These are phyloP conservation scores for Chaetomium fimeti DNA, from an alignment of 495 filamentous ascomycete species.

Conservation along the genomic window DNA sequence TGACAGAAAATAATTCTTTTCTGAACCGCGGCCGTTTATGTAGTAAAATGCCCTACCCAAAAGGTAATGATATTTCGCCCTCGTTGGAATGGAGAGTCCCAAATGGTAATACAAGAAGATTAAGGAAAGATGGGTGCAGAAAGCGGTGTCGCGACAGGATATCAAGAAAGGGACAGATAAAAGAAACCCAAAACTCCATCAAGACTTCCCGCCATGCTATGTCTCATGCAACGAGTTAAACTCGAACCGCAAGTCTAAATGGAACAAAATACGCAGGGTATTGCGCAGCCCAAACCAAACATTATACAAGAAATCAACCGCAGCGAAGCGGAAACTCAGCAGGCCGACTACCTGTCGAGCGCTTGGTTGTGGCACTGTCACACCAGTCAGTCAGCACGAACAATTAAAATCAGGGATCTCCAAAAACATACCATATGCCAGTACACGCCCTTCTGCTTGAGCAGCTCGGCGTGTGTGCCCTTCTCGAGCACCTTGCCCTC, in stretches of 20 bases:
- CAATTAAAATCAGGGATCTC: neutral
- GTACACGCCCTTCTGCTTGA: conserved; percentile 50
- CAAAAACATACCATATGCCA: conserved; percentile 41
- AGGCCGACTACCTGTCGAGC: conserved; percentile 35
- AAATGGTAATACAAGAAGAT: too few species aligned
- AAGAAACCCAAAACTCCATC: neutral
- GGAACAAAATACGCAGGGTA: neutral
- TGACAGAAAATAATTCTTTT: too few species aligned
- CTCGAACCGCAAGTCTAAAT: neutral
- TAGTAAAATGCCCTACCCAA: too few species aligned
- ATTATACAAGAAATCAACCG: conserved; percentile 2
- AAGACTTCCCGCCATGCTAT: neutral
- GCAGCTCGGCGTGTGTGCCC: conserved; percentile 52
- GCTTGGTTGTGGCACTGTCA: conserved; percentile 44
- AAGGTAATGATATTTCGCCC: too few species aligned
- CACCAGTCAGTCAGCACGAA: conserved; percentile 4
- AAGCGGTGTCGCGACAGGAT: neutral
- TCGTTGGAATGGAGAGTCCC: too few species aligned
- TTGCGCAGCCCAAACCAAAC: neutral
- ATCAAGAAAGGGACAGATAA: neutral
- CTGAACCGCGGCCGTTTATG: too few species aligned
- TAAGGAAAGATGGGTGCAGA: neutral
- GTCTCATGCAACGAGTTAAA: neutral
- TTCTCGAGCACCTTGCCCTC: conserved; percentile 53
- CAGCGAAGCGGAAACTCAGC: neutral